Conservation (phyloP, 495 filamentous ascomycete genomes). For the Lasiosphaeria ovina region DNA sequence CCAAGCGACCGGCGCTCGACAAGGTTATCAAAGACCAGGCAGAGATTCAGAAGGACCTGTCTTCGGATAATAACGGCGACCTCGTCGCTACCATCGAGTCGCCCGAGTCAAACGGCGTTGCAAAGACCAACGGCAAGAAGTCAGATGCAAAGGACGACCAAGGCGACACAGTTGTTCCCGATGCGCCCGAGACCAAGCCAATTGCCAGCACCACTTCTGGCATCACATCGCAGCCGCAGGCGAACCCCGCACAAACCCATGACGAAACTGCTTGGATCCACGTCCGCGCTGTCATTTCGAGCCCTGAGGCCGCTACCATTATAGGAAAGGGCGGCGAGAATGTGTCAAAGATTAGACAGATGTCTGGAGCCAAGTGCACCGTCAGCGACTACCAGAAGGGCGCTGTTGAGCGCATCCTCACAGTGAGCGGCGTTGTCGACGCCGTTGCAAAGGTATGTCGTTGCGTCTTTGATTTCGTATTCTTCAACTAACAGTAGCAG, state of each 20-base stretch:
- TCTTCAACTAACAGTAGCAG: slow-evolving; percentile 45
- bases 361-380: slow-evolving; percentile 95
- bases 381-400: slow-evolving; percentile 97
- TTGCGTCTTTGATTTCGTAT: background rate
- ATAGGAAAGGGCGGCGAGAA: slow-evolving; percentile 99
- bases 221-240: slow-evolving; percentile 38
- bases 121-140: slow-evolving; percentile 54
- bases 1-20: slow-evolving; percentile 93
- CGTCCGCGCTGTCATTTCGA: slow-evolving; percentile 92
- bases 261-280: slow-evolving; percentile 97
- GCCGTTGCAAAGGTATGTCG: slow-evolving; percentile 86
- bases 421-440: slow-evolving; percentile 92
- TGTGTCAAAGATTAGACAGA: slow-evolving; percentile 85
- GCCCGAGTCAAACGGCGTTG: slow-evolving; percentile 36
- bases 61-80: slow-evolving; percentile 40
- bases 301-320: slow-evolving; percentile 92
- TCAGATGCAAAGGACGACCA: slow-evolving; percentile 58
- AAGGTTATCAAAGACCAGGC: slow-evolving; percentile 68
- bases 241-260: slow-evolving; percentile 38
- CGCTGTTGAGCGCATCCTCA: slow-evolving; percentile 93
- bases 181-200: slow-evolving; percentile 54
- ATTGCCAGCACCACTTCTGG: slow-evolving; percentile 48
- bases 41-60: slow-evolving; percentile 37
- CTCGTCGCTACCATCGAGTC: slow-evolving; percentile 22
- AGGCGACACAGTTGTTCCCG: slow-evolving; percentile 67